phyloP scores from a whole-genome alignment of 2,329 filamentous ascomycete species.

The Boeremia lycopersici region DNA sequence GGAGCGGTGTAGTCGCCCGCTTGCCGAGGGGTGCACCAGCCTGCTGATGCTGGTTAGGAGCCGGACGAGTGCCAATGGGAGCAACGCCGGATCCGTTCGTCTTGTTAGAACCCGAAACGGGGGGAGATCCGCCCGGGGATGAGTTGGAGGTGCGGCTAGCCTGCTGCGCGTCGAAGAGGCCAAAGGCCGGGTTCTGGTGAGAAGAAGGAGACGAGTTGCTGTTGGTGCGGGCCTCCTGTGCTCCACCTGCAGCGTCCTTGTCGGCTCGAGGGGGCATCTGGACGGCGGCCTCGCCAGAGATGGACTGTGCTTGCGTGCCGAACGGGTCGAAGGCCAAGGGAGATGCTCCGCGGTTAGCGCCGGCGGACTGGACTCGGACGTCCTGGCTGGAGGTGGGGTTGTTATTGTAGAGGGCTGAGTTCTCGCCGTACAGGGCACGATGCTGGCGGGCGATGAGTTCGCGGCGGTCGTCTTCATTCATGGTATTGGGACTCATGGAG shows the following conservation, averaged over 20 bases:
- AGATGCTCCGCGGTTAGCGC: slow-evolving; percentile 72
- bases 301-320: slow-evolving; percentile 56
- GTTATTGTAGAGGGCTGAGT: slow-evolving; percentile 69
- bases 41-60: slow-evolving; percentile 62
- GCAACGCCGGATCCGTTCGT: slow-evolving; percentile 72
- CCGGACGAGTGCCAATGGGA: slow-evolving; percentile 90
- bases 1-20: slow-evolving; percentile 85
- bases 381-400: slow-evolving; percentile 71
- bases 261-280: slow-evolving; percentile 57
- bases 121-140: slow-evolving; percentile 82
- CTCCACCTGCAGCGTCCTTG: slow-evolving; percentile 52
- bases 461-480: slow-evolving; percentile 95
- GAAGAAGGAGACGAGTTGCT: slow-evolving; percentile 85
- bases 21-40: slow-evolving; percentile 71
- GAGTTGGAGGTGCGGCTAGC: slow-evolving; percentile 81
- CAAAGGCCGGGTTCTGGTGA: slow-evolving; percentile 59
- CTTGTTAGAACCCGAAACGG: slow-evolving; percentile 68
- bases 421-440: slow-evolving; percentile 86
- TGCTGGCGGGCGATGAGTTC: slow-evolving; percentile 96
- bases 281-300: slow-evolving; percentile 58
- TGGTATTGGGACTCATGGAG: slow-evolving; percentile 79
- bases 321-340: slow-evolving; percentile 80
- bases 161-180: slow-evolving; percentile 63
- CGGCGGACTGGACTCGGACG: slow-evolving; percentile 63
- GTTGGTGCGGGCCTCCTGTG: slow-evolving; percentile 73